These are phyloP conservation scores for Orychophragmus violaceus DNA, from an alignment of 345 rosid genomes.

Conservation along the genomic window DNA sequence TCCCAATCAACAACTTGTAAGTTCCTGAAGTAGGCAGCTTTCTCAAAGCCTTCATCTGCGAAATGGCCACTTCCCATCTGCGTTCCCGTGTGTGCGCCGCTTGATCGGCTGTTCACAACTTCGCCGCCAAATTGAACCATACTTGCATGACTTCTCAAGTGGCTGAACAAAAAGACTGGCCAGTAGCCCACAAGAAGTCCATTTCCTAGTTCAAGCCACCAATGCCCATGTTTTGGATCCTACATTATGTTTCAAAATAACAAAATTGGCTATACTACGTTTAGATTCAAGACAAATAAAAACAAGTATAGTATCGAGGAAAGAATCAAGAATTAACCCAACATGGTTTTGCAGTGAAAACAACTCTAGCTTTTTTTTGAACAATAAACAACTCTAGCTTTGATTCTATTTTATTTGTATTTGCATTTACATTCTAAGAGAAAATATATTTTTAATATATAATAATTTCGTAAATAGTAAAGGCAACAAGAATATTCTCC, in stretches of 20 bases:
- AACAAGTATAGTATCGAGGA: not conserved
- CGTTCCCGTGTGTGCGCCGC: constrained; percentile 70
- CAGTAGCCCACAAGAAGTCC: constrained; percentile 89
- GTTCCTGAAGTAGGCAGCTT: constrained; percentile 84
- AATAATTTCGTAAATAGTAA: not conserved
- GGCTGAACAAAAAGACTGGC: constrained; percentile 89
- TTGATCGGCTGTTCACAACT: constrained; percentile 66
- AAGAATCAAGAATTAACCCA: not conserved
- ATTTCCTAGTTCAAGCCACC: constrained; percentile 94
- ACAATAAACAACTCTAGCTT: no score
- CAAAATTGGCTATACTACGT: not conserved
- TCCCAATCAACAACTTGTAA: constrained; percentile 93
- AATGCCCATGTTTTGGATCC: constrained; percentile 98
- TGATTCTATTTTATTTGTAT: not conserved
- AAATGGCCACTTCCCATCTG: constrained; percentile 99
- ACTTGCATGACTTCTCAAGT: constrained; percentile 79
- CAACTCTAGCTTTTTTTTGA: no score
- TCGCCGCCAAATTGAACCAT: constrained; percentile 98
- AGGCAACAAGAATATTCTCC: not conserved
- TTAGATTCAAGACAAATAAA: not conserved
- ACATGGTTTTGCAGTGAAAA: not conserved
- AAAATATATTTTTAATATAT: no score
- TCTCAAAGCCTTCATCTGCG: constrained; percentile 77
- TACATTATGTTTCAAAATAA: constrained; percentile 17
- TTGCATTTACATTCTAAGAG: no score